Evolutionary conservation across 148 eudicot genomes (phyloP).

Genomic region (Fagopyrum homotropicum): DNA sequence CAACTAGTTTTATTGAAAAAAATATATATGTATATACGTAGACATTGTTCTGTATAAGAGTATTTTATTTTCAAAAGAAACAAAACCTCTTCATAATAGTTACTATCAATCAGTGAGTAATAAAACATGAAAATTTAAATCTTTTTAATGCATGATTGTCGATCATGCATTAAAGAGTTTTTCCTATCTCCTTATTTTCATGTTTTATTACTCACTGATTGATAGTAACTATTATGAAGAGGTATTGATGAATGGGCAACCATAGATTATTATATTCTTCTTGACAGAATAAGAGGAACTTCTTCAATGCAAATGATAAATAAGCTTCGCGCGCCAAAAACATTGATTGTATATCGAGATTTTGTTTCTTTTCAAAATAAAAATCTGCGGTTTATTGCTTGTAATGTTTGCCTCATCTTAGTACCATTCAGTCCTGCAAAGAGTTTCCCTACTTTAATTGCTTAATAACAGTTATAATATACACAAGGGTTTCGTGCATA

Average conservation of each 20-base stretch:
- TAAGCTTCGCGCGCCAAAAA: neutral
- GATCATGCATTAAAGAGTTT: neutral
- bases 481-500: neutral
- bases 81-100: no score
- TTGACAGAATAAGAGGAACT: neutral
- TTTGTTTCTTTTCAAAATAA: no score
- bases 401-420: no score
- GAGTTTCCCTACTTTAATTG: neutral
- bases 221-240: neutral
- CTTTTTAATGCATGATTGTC: no score
- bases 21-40: no score
- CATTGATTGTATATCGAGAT: no score
- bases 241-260: neutral
- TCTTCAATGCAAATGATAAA: neutral
- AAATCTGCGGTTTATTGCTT: no score
- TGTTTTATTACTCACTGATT: neutral
- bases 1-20: no score
- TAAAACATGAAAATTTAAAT: no score
- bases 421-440: neutral
- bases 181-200: neutral
- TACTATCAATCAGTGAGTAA: no score
- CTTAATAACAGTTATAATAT: neutral
- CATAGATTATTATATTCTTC: neutral
- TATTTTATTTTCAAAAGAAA: no score
- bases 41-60: no score